phyloP scores from a whole-genome alignment of 495 filamentous ascomycete genomes.

The Hamigera avellanea region DNA sequence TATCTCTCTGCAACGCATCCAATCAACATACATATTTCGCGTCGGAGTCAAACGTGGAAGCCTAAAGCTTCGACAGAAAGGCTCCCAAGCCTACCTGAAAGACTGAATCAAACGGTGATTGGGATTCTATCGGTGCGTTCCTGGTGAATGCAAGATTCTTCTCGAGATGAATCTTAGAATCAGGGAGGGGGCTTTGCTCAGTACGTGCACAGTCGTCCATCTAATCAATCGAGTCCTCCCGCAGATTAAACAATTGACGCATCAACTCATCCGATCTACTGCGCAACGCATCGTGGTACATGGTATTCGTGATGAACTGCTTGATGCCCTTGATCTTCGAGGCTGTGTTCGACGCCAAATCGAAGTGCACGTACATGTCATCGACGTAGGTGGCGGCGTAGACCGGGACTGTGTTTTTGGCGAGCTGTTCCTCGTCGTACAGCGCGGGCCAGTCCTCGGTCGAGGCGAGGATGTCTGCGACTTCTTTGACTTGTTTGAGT shows the following conservation, averaged over 20 bases:
- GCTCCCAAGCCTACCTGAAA: too few relatives aligned
- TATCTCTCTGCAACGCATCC: too few relatives aligned
- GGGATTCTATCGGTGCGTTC: too few relatives aligned
- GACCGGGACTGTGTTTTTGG: conserved; percentile 73
- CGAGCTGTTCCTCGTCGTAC: conserved; percentile 63
- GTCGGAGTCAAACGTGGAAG: too few relatives aligned
- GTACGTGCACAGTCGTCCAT: neutral
- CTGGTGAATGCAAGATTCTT: too few relatives aligned
- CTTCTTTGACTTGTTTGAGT: conserved; percentile 48
- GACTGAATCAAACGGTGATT: too few relatives aligned
- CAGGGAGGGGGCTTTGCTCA: too few relatives aligned
- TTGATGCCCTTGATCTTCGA: conserved; percentile 64
- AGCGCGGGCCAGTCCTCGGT: conserved; percentile 59
- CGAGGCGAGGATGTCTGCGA: conserved; percentile 58
- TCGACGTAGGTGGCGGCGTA: conserved; percentile 79
- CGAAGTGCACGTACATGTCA: conserved; percentile 90
- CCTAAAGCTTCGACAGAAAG: too few relatives aligned
- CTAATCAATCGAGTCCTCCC: conserved; percentile 64
- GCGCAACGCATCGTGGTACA: conserved; percentile 78
- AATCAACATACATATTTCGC: too few relatives aligned
- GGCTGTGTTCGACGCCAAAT: conserved; percentile 61
- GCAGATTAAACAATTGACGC: conserved; percentile 54
- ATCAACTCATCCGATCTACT: conserved; percentile 63
- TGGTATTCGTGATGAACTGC: conserved; percentile 69
- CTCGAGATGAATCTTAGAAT: too few relatives aligned